phyloP scores from a whole-genome alignment of 192 early-diverging fungal species.

The Backusella psychrophila region DNA sequence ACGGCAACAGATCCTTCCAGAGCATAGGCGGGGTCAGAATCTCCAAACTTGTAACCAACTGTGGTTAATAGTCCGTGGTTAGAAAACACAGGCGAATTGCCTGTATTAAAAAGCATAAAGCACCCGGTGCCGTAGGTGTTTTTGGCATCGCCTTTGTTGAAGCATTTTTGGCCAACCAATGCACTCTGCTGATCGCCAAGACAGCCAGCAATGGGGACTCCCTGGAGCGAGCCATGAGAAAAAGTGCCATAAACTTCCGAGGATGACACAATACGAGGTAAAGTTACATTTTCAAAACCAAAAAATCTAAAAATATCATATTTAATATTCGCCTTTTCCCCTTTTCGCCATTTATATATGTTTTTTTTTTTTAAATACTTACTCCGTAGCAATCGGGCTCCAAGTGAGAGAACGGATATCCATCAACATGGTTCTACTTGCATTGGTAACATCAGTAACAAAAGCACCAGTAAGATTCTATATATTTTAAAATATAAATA shows the following conservation, averaged over 20 bases:
- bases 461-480: slow-evolving; percentile 87
- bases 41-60: slow-evolving; percentile 83
- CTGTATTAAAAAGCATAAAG: slow-evolving; percentile 96
- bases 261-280: slow-evolving; percentile 85
- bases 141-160: slow-evolving; percentile 82
- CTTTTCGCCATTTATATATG: background rate
- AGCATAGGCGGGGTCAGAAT: slow-evolving; percentile 74
- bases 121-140: slow-evolving; percentile 97
- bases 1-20: slow-evolving; percentile 91
- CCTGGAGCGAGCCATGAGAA: slow-evolving; percentile 57
- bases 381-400: slow-evolving; percentile 62
- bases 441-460: slow-evolving; percentile 92
- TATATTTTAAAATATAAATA: slow-evolving; percentile 45
- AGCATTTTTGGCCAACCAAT: slow-evolving; percentile 90
- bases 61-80: slow-evolving; percentile 86
- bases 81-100: slow-evolving; percentile 67
- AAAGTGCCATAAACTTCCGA: slow-evolving; percentile 76
- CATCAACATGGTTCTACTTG: slow-evolving; percentile 92
- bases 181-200: slow-evolving; percentile 95
- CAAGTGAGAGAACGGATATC: slow-evolving; percentile 77
- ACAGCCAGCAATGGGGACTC: slow-evolving; percentile 80
- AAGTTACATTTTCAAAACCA: slow-evolving; percentile 45
- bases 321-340: background rate
- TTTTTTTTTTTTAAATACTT: background rate
- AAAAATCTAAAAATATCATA: slow-evolving; percentile 20